These are phyloP conservation scores for Penicillium manginii DNA, from an alignment of 495 filamentous ascomycete species.

Conservation along the genomic window DNA sequence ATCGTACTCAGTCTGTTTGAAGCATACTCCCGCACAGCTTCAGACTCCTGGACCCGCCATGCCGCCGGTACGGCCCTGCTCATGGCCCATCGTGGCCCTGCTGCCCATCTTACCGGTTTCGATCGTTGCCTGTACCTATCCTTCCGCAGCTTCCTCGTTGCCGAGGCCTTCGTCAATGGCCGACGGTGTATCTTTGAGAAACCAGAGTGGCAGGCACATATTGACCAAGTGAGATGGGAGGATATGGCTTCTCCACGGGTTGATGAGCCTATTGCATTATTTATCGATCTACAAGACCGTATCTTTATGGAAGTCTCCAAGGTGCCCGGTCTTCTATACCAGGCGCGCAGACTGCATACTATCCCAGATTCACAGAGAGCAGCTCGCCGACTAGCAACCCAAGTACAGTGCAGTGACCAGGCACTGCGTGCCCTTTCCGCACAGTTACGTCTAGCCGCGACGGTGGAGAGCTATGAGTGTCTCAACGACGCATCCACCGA, in stretches of 20 bases:
- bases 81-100: slow-evolving; percentile 35
- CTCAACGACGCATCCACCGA: background rate
- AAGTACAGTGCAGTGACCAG: slow-evolving; percentile 11
- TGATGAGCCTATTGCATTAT: slow-evolving; percentile 19
- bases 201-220: slow-evolving; percentile 35
- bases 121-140: slow-evolving; percentile 33
- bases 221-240: slow-evolving; percentile 27
- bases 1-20: slow-evolving; percentile 36
- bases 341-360: slow-evolving; percentile 14
- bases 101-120: slow-evolving; percentile 31
- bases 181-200: slow-evolving; percentile 29
- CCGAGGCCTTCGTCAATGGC: slow-evolving; percentile 28
- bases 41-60: slow-evolving; percentile 36
- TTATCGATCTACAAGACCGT: slow-evolving; percentile 29
- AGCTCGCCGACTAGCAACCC: background rate
- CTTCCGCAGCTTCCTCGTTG: slow-evolving; percentile 35
- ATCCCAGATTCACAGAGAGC: slow-evolving; percentile 3
- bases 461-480: slow-evolving; percentile 14
- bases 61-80: slow-evolving; percentile 34
- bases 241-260: slow-evolving; percentile 24
- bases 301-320: slow-evolving; percentile 30
- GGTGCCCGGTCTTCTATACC: slow-evolving; percentile 23
- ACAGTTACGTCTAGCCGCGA: slow-evolving; percentile 18
- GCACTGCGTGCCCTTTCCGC: slow-evolving; percentile 12
- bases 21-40: slow-evolving; percentile 31